phyloP scores from a whole-genome alignment of 768 basidiomycete species.

The Austroboletus eburneus region DNA sequence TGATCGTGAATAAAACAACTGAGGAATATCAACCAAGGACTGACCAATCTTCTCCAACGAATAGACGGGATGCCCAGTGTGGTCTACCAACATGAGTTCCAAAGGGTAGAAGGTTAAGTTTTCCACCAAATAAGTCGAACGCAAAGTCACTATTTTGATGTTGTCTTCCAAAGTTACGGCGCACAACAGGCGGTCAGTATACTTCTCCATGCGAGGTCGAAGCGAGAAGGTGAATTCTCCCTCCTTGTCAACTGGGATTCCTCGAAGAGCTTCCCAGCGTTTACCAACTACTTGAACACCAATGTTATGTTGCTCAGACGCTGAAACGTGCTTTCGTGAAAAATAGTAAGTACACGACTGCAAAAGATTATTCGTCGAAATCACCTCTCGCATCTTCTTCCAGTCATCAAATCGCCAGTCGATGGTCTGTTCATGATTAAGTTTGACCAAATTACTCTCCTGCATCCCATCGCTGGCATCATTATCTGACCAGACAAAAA shows the following conservation, averaged over 20 bases:
- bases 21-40: constrained; percentile 16
- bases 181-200: constrained; percentile 77
- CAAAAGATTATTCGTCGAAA: too few relatives aligned
- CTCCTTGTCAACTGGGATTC: constrained; percentile 89
- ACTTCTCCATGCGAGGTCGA: constrained; percentile 73
- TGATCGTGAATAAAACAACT: constrained; percentile 55
- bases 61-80: constrained; percentile 74
- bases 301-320: constrained; percentile 76
- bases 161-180: constrained; percentile 89
- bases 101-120: constrained; percentile 90
- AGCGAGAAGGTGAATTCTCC: constrained; percentile 87
- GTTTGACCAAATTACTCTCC: constrained; percentile 49
- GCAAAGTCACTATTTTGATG: constrained; percentile 89
- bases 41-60: constrained; percentile 78
- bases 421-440: constrained; percentile 69
- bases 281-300: constrained; percentile 82
- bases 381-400: constrained; percentile 88
- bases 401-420: constrained; percentile 99
- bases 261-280: constrained; percentile 83
- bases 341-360: constrained; percentile 2
- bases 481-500: constrained; percentile 82
- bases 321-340: constrained; percentile 41
- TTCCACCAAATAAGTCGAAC: constrained; percentile 89
- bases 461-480: constrained; percentile 49
- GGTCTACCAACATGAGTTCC: constrained; percentile 87